Evolutionary conservation across 257 asterid species (phyloP).

Genomic region (Prunella vulgaris): DNA sequence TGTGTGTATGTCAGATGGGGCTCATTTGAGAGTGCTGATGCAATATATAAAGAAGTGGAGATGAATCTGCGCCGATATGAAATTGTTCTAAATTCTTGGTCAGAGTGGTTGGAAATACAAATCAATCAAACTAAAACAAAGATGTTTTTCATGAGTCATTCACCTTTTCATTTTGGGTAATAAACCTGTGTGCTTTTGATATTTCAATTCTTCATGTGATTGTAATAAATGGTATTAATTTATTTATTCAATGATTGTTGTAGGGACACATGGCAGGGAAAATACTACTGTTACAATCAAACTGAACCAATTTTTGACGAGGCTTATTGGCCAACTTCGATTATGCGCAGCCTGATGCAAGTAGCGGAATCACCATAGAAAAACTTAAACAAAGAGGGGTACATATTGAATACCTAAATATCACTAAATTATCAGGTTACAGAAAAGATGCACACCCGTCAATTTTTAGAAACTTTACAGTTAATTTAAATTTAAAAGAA

Average conservation of each 20-base stretch:
- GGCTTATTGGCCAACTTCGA: conserved; percentile 3
- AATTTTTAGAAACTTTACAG: conserved; percentile 7
- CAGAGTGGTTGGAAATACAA: conserved; percentile 63
- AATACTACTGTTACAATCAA: conserved; percentile 15
- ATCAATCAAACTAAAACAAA: conserved; percentile 45
- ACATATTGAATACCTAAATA: conserved; percentile 17
- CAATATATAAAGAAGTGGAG: conserved; percentile 36
- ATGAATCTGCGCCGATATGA: conserved; percentile 33
- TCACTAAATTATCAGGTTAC: conserved; percentile 20
- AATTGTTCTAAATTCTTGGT: conserved; percentile 61
- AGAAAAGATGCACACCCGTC: conserved; percentile 29
- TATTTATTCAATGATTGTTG: not conserved
- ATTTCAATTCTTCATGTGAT: not conserved
- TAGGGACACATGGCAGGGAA: not conserved
- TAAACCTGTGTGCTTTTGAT: not conserved
- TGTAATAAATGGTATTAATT: not conserved
- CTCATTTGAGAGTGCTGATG: conserved; percentile 40
- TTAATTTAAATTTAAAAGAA: not conserved
- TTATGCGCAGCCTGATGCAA: not conserved
- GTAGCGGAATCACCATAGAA: not conserved
- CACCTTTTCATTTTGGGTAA: conserved; percentile 45
- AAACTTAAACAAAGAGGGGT: conserved; percentile 16
- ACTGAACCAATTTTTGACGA: conserved; percentile 20
- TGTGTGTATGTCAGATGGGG: conserved; percentile 42
- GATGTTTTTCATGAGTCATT: conserved; percentile 52